Evolutionary conservation across 1,284 basidiomycete genomes (phyloP).

Genomic region (Ceratobasidium sp.): DNA sequence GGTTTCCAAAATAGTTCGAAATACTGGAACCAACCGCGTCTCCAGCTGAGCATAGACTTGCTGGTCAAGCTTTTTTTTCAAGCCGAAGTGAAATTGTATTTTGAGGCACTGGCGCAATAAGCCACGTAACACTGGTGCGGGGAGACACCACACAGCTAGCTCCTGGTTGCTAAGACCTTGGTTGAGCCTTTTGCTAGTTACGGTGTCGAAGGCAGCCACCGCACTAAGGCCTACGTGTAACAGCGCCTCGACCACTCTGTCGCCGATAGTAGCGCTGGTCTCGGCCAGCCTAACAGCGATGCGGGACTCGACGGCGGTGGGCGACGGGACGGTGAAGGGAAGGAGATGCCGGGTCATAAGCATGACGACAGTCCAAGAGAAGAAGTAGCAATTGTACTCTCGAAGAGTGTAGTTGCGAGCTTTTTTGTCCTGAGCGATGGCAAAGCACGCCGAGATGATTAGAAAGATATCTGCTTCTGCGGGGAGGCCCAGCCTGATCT

Average conservation of each 20-base stretch:
- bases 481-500: neutral
- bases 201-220: slow-evolving; percentile 6
- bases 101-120: too few relatives aligned
- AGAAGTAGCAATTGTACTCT: too few relatives aligned
- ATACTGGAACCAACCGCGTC: neutral
- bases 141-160: too few relatives aligned
- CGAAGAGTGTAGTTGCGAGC: slow-evolving; percentile 5
- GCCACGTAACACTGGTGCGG: too few relatives aligned
- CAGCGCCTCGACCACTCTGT: slow-evolving; percentile 22
- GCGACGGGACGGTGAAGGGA: neutral
- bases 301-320: too few relatives aligned
- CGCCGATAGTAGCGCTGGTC: neutral
- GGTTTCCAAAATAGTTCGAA: neutral
- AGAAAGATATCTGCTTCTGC: neutral
- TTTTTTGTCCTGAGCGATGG: neutral
- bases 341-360: slow-evolving; percentile 3
- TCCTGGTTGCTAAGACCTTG: too few relatives aligned
- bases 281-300: neutral
- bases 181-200: too few relatives aligned
- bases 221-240: slow-evolving; percentile 2
- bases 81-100: too few relatives aligned
- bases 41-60: neutral
- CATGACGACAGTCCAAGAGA: neutral
- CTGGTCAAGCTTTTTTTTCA: slow-evolving; percentile 7
- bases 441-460: slow-evolving; percentile 5